A percentile compares a stretch with the other conserved stretches of the same genome.
Evolutionary conservation across 2,329 filamentous ascomycete species (phyloP).

Genomic region (Ophiostoma sp.): DNA sequence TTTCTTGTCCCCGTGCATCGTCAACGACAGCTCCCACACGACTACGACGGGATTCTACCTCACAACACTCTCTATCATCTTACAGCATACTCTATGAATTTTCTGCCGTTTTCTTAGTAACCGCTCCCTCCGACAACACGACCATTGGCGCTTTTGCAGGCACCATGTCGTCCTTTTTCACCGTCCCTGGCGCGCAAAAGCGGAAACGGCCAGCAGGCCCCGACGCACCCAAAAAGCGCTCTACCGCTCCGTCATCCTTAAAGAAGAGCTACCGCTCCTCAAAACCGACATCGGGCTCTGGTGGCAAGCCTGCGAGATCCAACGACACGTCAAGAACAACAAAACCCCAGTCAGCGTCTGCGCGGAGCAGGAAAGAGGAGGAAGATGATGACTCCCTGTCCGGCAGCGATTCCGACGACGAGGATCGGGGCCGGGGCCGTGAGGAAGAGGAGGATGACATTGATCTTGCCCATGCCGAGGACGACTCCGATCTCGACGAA

Average conservation of each 20-base stretch:
- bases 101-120: background rate
- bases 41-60: background rate
- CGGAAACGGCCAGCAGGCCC: slow-evolving; percentile 63
- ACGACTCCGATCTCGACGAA: slow-evolving; percentile 58
- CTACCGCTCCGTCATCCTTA: slow-evolving; percentile 35
- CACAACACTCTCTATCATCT: background rate
- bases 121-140: background rate
- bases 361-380: slow-evolving; percentile 11
- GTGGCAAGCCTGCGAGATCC: slow-evolving; percentile 9
- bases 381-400: slow-evolving; percentile 40
- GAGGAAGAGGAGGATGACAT: slow-evolving; percentile 60
- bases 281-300: slow-evolving; percentile 1
- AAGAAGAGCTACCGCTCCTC: background rate
- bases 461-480: slow-evolving; percentile 34
- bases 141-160: background rate
- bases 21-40: slow-evolving; percentile 10
- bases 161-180: slow-evolving; percentile 92
- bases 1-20: slow-evolving; percentile 3
- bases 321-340: slow-evolving; percentile 3
- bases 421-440: slow-evolving; percentile 56
- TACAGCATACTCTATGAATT: no score
- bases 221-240: slow-evolving; percentile 55
- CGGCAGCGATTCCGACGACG: slow-evolving; percentile 58
- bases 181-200: slow-evolving; percentile 79
- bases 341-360: slow-evolving; percentile 27